Base-by-base conservation (phyloP, 2,329 filamentous ascomycete species). In the Claviceps humidiphila region DNA sequence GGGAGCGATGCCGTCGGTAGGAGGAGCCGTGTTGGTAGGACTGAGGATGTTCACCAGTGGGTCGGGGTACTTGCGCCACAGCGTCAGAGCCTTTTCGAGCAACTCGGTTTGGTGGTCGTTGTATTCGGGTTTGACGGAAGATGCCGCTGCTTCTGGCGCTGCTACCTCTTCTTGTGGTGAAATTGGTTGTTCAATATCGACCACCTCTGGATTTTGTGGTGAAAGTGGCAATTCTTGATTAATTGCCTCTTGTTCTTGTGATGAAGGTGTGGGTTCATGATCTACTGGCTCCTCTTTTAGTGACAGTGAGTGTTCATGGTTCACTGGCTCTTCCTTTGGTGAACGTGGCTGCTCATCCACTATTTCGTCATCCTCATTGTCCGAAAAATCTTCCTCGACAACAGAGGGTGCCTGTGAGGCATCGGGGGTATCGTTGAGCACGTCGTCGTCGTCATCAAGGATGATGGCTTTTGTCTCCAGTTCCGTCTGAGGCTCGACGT, bases 21-120 rank as follows among this genome's bases (percentile, higher is more conserved):
- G 87, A 3, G 87, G 85, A 50, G 83, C 76, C 9, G 82, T 87
- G 62, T 85, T 84, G 49, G 70, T 66, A 3, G 79, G 71, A 54
- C 76, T 75, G 26, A 85, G 71, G 30, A 84, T 78, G 49, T 71
- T 74, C 53, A 68, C 63, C 34, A 76, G 65, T 4, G 78, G 77
- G 56, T 82, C 78, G 0, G 77, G 78, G 55, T 80, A 78, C 53
- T 73, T 75, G 41, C 61, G 74, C 85, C 86, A 89, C 8, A 89
- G 74, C 45, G 74, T 74, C 38, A 89, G 65, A 49, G 80, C 80
- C 57, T 74, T 79, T 49, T 71, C 71, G 40, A 83, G 59, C 3
- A 81, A 63, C 17, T 68, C 60, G 2, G 65, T 66, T 61, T 82
- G 71, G 22, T 61, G 59, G 45, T 77, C 73, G 20, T 66, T 63